Evolutionary conservation across 345 rosid species (phyloP).

Genomic region (Populus nigra): DNA sequence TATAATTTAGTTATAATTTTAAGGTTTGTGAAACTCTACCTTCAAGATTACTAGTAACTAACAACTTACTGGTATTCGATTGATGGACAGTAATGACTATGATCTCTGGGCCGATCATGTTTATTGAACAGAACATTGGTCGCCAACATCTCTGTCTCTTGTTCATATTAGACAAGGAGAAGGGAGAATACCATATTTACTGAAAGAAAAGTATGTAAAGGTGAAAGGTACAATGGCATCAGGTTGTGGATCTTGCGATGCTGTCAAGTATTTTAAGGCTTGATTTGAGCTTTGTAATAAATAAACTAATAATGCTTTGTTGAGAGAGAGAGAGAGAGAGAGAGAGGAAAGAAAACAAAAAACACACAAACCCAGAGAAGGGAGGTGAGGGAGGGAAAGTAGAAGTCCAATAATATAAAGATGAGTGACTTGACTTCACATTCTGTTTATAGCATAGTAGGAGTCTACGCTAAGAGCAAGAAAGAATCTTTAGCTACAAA

Average conservation of each 20-base stretch:
- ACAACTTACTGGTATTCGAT: no score
- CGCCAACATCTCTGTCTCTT: no score
- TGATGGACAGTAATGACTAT: no score
- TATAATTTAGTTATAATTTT: no score
- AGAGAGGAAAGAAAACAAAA: neutral
- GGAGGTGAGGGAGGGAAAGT: conserved; percentile 3
- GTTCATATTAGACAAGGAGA: neutral
- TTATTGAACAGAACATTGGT: no score
- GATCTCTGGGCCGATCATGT: no score
- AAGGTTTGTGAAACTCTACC: no score
- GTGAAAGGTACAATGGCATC: conserved; percentile 20
- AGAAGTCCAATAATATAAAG: neutral
- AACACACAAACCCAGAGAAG: conserved; percentile 1
- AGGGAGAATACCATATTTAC: conserved; percentile 11
- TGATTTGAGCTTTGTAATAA: neutral
- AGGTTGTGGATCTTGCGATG: conserved; percentile 23
- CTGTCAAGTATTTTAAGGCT: neutral
- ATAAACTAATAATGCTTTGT: neutral
- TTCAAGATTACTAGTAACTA: no score
- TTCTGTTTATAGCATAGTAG: conserved; percentile 4
- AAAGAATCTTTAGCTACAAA: conserved; percentile 29
- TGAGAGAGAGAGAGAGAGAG: neutral
- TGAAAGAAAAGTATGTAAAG: conserved; percentile 8
- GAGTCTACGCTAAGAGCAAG: conserved; percentile 16
- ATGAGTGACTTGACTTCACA: conserved; percentile 20